Conservation (phyloP, 805 yeast genomes). For the Peterozyma xylosa region DNA sequence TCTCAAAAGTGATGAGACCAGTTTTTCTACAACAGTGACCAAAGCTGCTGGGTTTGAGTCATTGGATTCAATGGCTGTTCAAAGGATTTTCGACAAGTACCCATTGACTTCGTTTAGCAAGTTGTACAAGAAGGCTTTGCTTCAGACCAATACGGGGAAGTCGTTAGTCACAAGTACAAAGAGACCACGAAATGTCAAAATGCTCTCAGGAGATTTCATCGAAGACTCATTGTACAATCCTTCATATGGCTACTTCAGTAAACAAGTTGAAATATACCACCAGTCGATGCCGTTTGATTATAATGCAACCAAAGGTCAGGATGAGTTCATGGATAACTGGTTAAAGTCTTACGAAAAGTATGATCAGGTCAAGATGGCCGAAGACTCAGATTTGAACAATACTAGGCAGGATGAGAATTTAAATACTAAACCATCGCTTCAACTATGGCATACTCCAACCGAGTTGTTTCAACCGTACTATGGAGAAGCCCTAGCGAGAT, state of each 20-base stretch:
- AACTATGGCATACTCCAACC: constrained; percentile 87
- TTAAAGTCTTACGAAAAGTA: constrained; percentile 49
- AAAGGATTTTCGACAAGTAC: constrained; percentile 30
- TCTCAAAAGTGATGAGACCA: too few relatives aligned
- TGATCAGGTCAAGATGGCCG: constrained; percentile 21
- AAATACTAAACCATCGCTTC: constrained; percentile 33
- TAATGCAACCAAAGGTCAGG: constrained; percentile 47
- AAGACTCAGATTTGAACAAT: constrained; percentile 10
- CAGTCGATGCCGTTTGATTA: constrained; percentile 60
- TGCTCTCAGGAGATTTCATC: constrained; percentile 74
- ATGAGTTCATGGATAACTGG: constrained; percentile 69
- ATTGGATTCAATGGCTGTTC: constrained; percentile 21
- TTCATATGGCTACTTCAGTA: constrained; percentile 72
- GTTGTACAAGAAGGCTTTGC: constrained; percentile 20
- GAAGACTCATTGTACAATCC: constrained; percentile 83
- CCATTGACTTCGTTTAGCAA: constrained; percentile 32
- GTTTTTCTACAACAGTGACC: too few relatives aligned
- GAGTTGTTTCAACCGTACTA: constrained; percentile 79
- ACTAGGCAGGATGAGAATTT: constrained; percentile 10
- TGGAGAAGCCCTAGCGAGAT: constrained; percentile 81
- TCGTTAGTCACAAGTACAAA: constrained; percentile 5
- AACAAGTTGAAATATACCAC: constrained; percentile 71
- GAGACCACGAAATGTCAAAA: constrained; percentile 57
- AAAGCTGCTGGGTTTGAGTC: constrained; percentile 29
- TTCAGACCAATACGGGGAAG: constrained; percentile 19